Percentiles rank a stretch among this genome's conserved stretches.
Evolutionary conservation across 805 yeast species (phyloP).

Genomic region (Yarrowia divulgata): DNA sequence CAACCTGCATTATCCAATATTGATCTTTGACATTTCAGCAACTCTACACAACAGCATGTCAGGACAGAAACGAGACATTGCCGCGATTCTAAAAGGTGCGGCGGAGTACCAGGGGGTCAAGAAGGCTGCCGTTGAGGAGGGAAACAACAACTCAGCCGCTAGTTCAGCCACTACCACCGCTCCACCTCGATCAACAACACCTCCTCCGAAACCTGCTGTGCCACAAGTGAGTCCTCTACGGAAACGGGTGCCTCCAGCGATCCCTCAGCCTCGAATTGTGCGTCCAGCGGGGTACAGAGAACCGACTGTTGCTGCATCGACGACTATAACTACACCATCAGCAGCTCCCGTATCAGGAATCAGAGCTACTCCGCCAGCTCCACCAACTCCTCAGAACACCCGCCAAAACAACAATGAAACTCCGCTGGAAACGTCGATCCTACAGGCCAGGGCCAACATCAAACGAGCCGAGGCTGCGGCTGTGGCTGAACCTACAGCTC

Average conservation of each 20-base stretch:
- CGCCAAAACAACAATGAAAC: constrained; percentile 22
- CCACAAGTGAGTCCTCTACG: constrained; percentile 19
- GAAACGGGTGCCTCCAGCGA: constrained; percentile 29
- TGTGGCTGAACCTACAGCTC: constrained; percentile 11
- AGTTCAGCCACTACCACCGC: background rate
- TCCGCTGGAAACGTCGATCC: constrained; percentile 11
- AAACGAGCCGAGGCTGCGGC: constrained; percentile 28
- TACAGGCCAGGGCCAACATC: constrained; percentile 4
- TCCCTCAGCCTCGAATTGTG: constrained; percentile 27
- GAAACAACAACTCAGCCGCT: background rate
- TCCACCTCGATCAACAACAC: background rate
- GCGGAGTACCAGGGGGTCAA: constrained; percentile 18
- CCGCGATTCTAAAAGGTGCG: constrained; percentile 9
- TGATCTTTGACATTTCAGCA: background rate
- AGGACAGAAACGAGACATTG: constrained; percentile 28
- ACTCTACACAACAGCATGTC: background rate
- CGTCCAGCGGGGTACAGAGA: constrained; percentile 24
- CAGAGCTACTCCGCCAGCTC: background rate
- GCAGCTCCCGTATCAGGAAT: background rate
- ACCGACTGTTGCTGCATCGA: background rate
- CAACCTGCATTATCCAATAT: background rate
- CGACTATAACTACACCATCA: background rate
- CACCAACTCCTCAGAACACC: background rate
- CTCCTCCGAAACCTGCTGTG: constrained; percentile 9
- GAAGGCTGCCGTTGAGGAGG: background rate